Conservation (phyloP, 2,329 filamentous ascomycete genomes). For the Pseudogymnoascus sp. region DNA sequence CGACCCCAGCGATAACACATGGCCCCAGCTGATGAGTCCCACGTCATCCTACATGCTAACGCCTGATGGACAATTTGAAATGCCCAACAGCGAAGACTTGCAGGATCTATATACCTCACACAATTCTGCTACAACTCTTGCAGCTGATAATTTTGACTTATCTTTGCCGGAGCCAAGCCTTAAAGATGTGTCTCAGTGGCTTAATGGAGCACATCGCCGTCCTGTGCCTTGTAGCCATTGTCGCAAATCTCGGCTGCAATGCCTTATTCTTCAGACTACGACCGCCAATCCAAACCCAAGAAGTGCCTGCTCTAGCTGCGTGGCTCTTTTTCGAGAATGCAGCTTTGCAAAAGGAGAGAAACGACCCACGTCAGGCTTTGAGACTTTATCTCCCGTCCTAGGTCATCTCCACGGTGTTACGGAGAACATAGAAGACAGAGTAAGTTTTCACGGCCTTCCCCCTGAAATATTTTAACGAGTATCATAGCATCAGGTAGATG, state of each 20-base stretch:
- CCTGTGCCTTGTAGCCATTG: conserved; percentile 36
- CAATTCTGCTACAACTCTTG: no score
- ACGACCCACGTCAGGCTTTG: conserved; percentile 37
- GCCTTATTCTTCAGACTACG: conserved; percentile 39
- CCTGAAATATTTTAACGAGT: background rate
- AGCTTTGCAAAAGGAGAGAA: conserved; percentile 39
- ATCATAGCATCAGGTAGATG: no score
- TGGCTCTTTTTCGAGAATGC: conserved; percentile 42
- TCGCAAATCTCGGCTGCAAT: conserved; percentile 37
- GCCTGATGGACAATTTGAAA: no score
- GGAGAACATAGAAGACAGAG: conserved; percentile 29
- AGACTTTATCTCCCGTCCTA: conserved; percentile 37
- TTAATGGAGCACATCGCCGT: no score
- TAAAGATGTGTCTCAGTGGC: no score
- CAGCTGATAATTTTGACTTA: no score
- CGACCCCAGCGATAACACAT: no score
- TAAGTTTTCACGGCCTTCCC: background rate
- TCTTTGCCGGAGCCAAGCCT: no score
- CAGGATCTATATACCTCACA: no score
- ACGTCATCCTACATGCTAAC: no score
- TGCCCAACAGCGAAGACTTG: no score
- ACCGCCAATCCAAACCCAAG: conserved; percentile 41
- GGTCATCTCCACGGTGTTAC: conserved; percentile 41
- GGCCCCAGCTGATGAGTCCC: no score
- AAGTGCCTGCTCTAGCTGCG: conserved; percentile 41